Evolutionary conservation across 768 basidiomycete species (phyloP).

Genomic region (Podaxis sp.): DNA sequence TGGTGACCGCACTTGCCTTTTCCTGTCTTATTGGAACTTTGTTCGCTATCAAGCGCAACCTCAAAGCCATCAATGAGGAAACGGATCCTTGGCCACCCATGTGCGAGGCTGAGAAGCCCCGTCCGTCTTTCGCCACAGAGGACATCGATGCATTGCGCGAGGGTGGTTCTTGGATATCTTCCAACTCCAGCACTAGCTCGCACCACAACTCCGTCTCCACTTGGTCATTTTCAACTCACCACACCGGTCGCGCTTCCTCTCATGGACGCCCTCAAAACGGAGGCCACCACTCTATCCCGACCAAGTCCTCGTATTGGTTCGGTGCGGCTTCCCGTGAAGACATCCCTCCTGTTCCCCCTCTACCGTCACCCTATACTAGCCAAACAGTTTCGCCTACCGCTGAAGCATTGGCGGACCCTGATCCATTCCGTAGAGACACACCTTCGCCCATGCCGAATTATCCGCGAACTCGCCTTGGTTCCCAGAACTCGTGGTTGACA

Average conservation of each 20-base stretch:
- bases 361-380: conserved; percentile 53
- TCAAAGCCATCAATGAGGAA: conserved; percentile 48
- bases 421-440: conserved; percentile 59
- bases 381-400: conserved; percentile 35
- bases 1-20: conserved; percentile 50
- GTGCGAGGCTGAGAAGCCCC: conserved; percentile 43
- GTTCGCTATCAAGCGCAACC: conserved; percentile 60
- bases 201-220: conserved; percentile 56
- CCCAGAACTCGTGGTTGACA: conserved; percentile 73
- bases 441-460: conserved; percentile 33
- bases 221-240: conserved; percentile 72
- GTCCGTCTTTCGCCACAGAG: conserved; percentile 65
- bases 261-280: conserved; percentile 29
- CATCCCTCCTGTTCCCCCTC: conserved; percentile 66
- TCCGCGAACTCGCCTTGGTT: conserved; percentile 49
- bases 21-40: conserved; percentile 60
- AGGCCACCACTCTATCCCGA: conserved; percentile 38
- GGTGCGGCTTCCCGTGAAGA: conserved; percentile 37
- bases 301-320: conserved; percentile 66
- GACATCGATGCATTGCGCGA: conserved; percentile 72
- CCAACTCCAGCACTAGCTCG: conserved; percentile 49
- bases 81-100: conserved; percentile 59
- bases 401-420: conserved; percentile 40
- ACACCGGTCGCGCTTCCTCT: conserved; percentile 35
- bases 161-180: conserved; percentile 80